A percentile compares a stretch with the other conserved stretches of the same genome.
phyloP scores from a whole-genome alignment of 805 yeast species.

The Teunomyces cretensis region DNA sequence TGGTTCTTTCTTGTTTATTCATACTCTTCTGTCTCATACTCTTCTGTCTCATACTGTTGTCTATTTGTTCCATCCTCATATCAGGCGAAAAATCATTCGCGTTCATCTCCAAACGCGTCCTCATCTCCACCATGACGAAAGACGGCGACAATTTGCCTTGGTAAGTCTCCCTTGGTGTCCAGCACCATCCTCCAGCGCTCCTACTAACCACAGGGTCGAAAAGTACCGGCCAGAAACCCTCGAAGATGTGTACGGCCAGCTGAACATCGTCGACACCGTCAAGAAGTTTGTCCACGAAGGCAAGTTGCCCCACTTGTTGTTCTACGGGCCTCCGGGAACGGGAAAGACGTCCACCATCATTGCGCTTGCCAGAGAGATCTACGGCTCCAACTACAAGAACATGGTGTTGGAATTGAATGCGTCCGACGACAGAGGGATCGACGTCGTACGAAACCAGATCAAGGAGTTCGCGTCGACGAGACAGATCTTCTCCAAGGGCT shows the following conservation, averaged over 20 bases:
- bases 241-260: constrained; percentile 90
- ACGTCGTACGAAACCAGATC: constrained; percentile 95
- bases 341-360: constrained; percentile 89
- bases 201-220: constrained; percentile 64
- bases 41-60: too few species aligned
- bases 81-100: too few species aligned
- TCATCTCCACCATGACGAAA: constrained; percentile 1
- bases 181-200: not conserved
- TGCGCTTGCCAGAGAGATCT: constrained; percentile 84
- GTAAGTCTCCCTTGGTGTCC: constrained; percentile 6
- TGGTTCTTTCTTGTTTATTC: too few species aligned
- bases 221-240: constrained; percentile 86
- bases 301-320: constrained; percentile 83
- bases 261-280: constrained; percentile 80
- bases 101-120: not conserved
- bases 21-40: too few species aligned
- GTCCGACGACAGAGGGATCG: constrained; percentile 96
- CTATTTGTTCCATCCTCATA: not conserved
- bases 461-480: constrained; percentile 94
- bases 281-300: constrained; percentile 81
- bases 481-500: constrained; percentile 85
- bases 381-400: constrained; percentile 75
- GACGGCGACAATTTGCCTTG: constrained; percentile 12
- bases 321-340: constrained; percentile 95
- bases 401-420: constrained; percentile 96